Conservation (phyloP, 2,329 filamentous ascomycete species). For the Penicillium sp. region DNA sequence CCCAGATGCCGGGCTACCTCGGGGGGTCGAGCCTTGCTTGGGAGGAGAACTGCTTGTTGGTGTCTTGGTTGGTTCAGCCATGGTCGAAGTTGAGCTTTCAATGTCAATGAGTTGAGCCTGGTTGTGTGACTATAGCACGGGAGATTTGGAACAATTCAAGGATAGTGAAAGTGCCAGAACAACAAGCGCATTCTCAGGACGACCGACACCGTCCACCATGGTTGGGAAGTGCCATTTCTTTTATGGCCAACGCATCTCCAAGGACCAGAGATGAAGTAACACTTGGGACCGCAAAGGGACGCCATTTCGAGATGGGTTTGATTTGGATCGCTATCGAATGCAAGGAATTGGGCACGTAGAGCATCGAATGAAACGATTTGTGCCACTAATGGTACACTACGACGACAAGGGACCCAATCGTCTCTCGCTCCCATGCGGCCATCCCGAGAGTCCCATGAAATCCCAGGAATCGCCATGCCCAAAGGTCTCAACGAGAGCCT, state of each 20-base stretch:
- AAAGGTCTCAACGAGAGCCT: not conserved
- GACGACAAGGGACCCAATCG: not conserved
- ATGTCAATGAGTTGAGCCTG: not conserved
- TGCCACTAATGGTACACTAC: not conserved
- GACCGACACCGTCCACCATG: not conserved
- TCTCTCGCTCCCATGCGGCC: not conserved
- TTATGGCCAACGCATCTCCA: not conserved
- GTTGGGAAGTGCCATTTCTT: not conserved
- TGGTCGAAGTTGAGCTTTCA: not conserved
- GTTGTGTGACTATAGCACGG: not conserved
- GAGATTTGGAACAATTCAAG: not conserved
- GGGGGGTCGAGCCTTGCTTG: not conserved
- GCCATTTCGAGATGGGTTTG: not conserved
- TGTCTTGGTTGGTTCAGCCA: not conserved
- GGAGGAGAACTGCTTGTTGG: not conserved
- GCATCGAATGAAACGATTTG: not conserved
- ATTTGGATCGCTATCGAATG: not conserved
- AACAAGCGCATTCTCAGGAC: not conserved
- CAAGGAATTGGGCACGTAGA: not conserved
- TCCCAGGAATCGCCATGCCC: not conserved
- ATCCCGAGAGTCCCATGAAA: not conserved
- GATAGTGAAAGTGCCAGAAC: slow-evolving; percentile 1
- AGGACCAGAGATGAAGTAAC: not conserved
- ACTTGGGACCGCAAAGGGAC: not conserved
- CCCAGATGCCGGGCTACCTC: not conserved